Conservation (phyloP, 2,329 filamentous ascomycete genomes). For the Orbilia oligospora region DNA sequence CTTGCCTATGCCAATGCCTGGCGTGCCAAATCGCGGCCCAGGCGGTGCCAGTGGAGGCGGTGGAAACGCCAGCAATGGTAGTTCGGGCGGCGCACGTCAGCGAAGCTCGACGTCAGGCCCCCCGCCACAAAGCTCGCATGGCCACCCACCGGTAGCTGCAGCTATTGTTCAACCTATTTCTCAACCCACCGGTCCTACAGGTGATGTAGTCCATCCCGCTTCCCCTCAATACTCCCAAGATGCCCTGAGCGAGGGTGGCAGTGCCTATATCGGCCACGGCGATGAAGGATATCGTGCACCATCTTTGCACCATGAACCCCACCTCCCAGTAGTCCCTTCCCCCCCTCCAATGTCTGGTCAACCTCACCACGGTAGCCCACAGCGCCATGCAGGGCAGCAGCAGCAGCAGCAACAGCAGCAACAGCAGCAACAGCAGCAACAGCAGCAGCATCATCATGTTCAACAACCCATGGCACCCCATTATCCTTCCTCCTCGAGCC, state of each 20-base stretch:
- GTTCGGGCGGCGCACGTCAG: slow-evolving; percentile 22
- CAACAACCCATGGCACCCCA: slow-evolving; percentile 45
- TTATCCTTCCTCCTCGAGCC: slow-evolving; percentile 33
- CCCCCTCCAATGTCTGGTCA: slow-evolving; percentile 61
- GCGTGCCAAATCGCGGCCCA: slow-evolving; percentile 73
- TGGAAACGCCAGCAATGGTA: slow-evolving; percentile 58
- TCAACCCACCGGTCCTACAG: slow-evolving; percentile 55
- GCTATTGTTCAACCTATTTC: slow-evolving; percentile 50
- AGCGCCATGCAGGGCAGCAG: slow-evolving; percentile 39
- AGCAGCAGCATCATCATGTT: slow-evolving; percentile 41
- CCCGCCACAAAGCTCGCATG: slow-evolving; percentile 43
- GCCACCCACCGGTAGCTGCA: slow-evolving; percentile 26
- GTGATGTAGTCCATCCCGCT: slow-evolving; percentile 55
- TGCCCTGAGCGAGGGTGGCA: slow-evolving; percentile 48
- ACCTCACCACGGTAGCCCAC: slow-evolving; percentile 47
- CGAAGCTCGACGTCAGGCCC: slow-evolving; percentile 44
- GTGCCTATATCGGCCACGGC: slow-evolving; percentile 62
- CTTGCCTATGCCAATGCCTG: slow-evolving; percentile 84
- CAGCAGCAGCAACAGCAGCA: slow-evolving; percentile 31
- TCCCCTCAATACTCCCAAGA: slow-evolving; percentile 54
- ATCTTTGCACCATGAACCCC: slow-evolving; percentile 62
- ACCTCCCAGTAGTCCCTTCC: slow-evolving; percentile 61
- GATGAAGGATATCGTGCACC: slow-evolving; percentile 61
- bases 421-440: slow-evolving; percentile 50
- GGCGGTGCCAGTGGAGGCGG: slow-evolving; percentile 67